These are phyloP conservation scores for Chaetomium sp. DNA, from an alignment of 2,329 filamentous ascomycete species.

Conservation along the genomic window DNA sequence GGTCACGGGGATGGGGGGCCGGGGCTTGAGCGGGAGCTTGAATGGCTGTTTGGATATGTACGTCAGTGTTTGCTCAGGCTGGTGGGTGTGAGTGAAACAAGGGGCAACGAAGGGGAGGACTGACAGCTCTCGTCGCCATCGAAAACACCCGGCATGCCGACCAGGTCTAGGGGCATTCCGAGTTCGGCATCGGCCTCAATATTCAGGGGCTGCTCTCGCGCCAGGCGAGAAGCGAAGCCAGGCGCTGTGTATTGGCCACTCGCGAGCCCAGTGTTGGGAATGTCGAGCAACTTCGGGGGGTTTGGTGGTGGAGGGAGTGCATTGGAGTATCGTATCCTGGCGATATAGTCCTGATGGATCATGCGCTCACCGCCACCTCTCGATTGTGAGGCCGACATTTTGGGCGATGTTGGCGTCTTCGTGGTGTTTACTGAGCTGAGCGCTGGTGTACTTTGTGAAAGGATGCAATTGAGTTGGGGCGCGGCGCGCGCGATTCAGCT, in stretches of 20 bases:
- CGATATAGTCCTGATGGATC: conserved; percentile 94
- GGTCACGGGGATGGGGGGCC: conserved; percentile 78
- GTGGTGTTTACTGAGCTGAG: neutral
- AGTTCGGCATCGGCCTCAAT: conserved; percentile 97
- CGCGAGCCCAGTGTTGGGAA: conserved; percentile 87
- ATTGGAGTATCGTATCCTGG: conserved; percentile 93
- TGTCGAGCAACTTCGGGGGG: conserved; percentile 94
- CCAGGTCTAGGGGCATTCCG: conserved; percentile 94
- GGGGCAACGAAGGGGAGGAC: conserved; percentile 35
- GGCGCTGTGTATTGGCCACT: conserved; percentile 88
- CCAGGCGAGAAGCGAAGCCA: conserved; percentile 84
- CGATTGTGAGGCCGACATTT: conserved; percentile 39
- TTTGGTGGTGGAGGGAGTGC: conserved; percentile 90
- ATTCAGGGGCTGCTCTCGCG: conserved; percentile 88
- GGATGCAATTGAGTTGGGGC: neutral
- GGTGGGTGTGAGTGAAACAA: too few species aligned
- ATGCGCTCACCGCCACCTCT: conserved; percentile 57
- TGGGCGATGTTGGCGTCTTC: conserved; percentile 1
- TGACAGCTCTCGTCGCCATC: conserved; percentile 92
- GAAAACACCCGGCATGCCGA: conserved; percentile 93
- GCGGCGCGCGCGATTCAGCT: conserved; percentile 10
- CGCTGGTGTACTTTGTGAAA: neutral
- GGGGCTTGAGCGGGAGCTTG: conserved; percentile 74
- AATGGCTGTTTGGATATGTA: conserved; percentile 61
- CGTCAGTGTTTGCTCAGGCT: conserved; percentile 31